These are phyloP conservation scores for Kwoniella heveanensis DNA, from an alignment of 768 basidiomycete species.

Conservation along the genomic window DNA sequence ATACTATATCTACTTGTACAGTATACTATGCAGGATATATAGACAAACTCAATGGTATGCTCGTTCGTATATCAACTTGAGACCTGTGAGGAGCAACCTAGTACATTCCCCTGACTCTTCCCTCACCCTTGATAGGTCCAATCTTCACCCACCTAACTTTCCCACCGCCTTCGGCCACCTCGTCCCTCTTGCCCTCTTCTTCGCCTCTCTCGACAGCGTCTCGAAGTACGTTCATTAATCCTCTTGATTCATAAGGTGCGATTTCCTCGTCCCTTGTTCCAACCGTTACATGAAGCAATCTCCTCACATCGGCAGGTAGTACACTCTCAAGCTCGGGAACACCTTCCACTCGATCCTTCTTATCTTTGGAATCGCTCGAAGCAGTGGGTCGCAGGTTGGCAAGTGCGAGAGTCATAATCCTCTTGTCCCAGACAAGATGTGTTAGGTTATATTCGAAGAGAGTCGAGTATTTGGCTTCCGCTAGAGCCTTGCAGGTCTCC, in stretches of 20 bases:
- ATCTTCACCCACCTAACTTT: slow-evolving; percentile 37
- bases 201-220: slow-evolving; percentile 19
- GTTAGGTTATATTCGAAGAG: slow-evolving; percentile 66
- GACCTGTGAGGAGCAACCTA: not conserved
- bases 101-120: slow-evolving; percentile 53
- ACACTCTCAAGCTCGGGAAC: slow-evolving; percentile 52
- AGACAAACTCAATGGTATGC: not conserved
- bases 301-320: slow-evolving; percentile 61
- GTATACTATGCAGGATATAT: not conserved
- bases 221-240: slow-evolving; percentile 24
- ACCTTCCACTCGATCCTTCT: slow-evolving; percentile 52
- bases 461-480: slow-evolving; percentile 58
- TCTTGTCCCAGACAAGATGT: slow-evolving; percentile 69
- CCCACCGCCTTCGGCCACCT: slow-evolving; percentile 32
- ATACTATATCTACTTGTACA: not conserved
- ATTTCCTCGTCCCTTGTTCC: slow-evolving; percentile 67
- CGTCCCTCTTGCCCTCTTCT: slow-evolving; percentile 46
- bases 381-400: slow-evolving; percentile 57
- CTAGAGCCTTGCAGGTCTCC: slow-evolving; percentile 62
- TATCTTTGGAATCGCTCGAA: not conserved
- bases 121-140: slow-evolving; percentile 35
- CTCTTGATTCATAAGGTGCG: slow-evolving; percentile 69
- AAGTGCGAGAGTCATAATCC: slow-evolving; percentile 79
- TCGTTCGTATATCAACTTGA: too few relatives aligned
- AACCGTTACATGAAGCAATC: slow-evolving; percentile 79